Evolutionary conservation across 257 asterid genomes (phyloP).

Genomic region (Thymus mandschuricus): DNA sequence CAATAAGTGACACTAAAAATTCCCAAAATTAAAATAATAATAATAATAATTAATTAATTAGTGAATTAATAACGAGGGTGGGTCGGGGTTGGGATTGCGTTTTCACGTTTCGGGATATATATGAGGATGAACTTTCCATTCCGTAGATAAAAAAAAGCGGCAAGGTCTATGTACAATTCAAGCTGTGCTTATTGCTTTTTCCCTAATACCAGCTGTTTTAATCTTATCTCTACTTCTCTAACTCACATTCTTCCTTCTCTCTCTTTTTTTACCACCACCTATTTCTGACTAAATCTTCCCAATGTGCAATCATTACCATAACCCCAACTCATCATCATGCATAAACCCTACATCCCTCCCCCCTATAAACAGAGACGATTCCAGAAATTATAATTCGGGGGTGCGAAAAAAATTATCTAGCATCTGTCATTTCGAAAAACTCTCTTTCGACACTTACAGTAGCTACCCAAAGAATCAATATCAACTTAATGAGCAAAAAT

Average conservation of each 20-base stretch:
- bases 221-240: conserved; percentile 10
- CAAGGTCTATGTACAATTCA: background rate
- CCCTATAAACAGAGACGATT: conserved; percentile 39
- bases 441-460: too few species aligned
- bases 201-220: conserved; percentile 26
- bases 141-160: too few species aligned
- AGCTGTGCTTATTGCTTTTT: conserved; percentile 6
- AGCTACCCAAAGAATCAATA: too few species aligned
- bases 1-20: too few species aligned
- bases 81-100: background rate
- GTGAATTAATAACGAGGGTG: too few species aligned
- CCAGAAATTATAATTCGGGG: too few species aligned
- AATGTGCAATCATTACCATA: background rate
- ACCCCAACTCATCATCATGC: background rate
- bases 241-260: background rate
- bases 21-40: too few species aligned
- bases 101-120: conserved; percentile 12
- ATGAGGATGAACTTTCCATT: background rate
- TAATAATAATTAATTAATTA: too few species aligned
- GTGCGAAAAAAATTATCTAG: too few species aligned
- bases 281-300: conserved; percentile 19
- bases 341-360: background rate
- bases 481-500: too few species aligned
- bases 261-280: background rate
- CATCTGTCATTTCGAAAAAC: too few species aligned